Percentiles rank a stretch among this genome's conserved stretches.
These are phyloP conservation scores for Davidsoniella virescens DNA, from an alignment of 2,329 filamentous ascomycete genomes.

Conservation along the genomic window DNA sequence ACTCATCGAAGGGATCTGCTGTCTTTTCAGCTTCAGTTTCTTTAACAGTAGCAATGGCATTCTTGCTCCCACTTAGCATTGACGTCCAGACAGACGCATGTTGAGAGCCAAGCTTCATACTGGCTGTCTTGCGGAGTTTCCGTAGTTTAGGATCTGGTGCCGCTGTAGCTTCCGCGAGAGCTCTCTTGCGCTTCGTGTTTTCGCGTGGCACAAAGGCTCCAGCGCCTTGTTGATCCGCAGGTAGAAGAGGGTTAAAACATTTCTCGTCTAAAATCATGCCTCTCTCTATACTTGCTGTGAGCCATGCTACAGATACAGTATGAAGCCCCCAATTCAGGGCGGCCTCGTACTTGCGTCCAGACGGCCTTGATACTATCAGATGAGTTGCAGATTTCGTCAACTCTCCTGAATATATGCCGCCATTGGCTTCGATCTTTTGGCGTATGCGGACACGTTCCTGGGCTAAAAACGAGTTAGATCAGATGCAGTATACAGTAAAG, in stretches of 20 bases:
- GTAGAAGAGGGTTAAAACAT: constrained; percentile 63
- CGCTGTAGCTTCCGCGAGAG: constrained; percentile 20
- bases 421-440: constrained; percentile 48
- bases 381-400: constrained; percentile 77
- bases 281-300: constrained; percentile 63
- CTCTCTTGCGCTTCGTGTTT: constrained; percentile 5
- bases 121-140: constrained; percentile 77
- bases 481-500: not conserved
- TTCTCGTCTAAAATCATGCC: constrained; percentile 83
- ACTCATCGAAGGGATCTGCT: constrained; percentile 5
- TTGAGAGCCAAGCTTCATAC: constrained; percentile 65
- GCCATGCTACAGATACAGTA: constrained; percentile 71
- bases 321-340: constrained; percentile 70
- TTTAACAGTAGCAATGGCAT: not conserved
- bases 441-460: constrained; percentile 55
- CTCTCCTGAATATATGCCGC: constrained; percentile 75
- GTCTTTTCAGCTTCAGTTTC: not conserved
- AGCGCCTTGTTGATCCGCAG: constrained; percentile 52
- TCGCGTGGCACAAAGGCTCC: constrained; percentile 34
- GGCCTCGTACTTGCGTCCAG: constrained; percentile 79
- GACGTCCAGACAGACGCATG: constrained; percentile 80
- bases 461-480: constrained; percentile 24
- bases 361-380: constrained; percentile 60
- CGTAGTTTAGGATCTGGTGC: constrained; percentile 43
- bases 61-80: constrained; percentile 41